Evolutionary conservation across 768 basidiomycete species (phyloP).

Genomic region (Mycena rebaudengoi): DNA sequence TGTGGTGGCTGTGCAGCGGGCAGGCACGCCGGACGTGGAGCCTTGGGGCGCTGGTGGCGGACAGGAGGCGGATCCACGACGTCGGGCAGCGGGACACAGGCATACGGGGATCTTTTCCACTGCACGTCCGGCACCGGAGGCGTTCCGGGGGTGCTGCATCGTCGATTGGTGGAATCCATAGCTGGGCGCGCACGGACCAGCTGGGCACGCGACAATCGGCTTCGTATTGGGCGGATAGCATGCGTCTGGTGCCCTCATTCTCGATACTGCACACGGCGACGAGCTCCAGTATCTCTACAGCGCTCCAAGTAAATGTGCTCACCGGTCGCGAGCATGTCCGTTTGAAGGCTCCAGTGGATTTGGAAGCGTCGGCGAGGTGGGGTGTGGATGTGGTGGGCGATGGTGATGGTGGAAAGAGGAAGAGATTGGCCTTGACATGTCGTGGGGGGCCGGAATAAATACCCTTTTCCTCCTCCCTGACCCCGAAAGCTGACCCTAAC

Average conservation of each 20-base stretch:
- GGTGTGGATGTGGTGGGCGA: too few species aligned
- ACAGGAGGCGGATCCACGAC: neutral
- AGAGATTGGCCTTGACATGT: too few species aligned
- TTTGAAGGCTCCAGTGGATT: too few species aligned
- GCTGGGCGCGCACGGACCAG: slow-evolving; percentile 1
- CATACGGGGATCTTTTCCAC: neutral
- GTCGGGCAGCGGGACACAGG: neutral
- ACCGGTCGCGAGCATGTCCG: too few species aligned
- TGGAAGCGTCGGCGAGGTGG: too few species aligned
- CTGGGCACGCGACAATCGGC: neutral
- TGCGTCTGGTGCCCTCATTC: neutral
- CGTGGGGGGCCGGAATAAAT: too few species aligned
- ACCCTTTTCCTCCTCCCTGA: too few species aligned
- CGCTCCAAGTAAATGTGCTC: neutral
- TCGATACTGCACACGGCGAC: neutral
- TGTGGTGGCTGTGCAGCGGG: slow-evolving; percentile 3
- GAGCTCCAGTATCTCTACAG: neutral
- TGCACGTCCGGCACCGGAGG: neutral
- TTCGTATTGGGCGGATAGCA: neutral
- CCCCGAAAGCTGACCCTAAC: too few species aligned
- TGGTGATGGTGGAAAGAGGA: too few species aligned
- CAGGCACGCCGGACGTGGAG: slow-evolving; percentile 3
- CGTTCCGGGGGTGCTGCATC: neutral
- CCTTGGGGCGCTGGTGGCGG: neutral
- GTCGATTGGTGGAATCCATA: neutral